Evolutionary conservation across 2,329 filamentous ascomycete genomes (phyloP), one percentile per base, ranked within the genome.

Genomic region (Calonectria honghensis): DNA sequence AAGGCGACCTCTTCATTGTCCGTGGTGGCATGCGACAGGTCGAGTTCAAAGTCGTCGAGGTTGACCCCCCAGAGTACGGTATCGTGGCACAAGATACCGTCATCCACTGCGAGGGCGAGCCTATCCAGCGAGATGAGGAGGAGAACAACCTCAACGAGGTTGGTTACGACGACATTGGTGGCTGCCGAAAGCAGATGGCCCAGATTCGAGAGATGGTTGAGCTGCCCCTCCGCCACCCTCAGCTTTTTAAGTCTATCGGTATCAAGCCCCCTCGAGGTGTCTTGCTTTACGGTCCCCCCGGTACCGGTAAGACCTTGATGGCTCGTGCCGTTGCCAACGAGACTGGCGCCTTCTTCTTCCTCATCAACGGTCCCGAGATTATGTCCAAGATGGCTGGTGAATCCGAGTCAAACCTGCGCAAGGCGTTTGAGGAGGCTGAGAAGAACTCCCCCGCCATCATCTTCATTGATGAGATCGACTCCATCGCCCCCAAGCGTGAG

Each of bases 311-410:
- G 91, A 99, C 97, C 48, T 89, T 99, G 81, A 98, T 98, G 97
- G 97, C 97, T 83, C 95, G 97, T 87, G 97, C 97, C 77, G 97
- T 99, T 72, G 97, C 97, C 87, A 98, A 98, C 88, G 97, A 98
- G 90, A 98, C 97, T 41, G 97, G 97, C 82, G 96, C 96, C 64
- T 98, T 98, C 90, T 99, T 99, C 90, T 98, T 99, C 93, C 89
- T 98, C 77, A 98, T 99, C 92, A 98, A 98, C 88, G 96, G 97
- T 78, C 97, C 97, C 68, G 97, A 98, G 86, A 98, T 99, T 89
- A 98, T 99, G 97, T 98, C 96, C 74, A 98, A 98, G 92, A 98
- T 98, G 97, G 97, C 97, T 74, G 97, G 97, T 92, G 97, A 99
- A 88, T 98, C 97, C 74, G 97, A 98, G 87, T 98, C 96, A 74